Evolutionary conservation across 2,329 filamentous ascomycete genomes (phyloP).

Genomic region (Claviceps cyperi): DNA sequence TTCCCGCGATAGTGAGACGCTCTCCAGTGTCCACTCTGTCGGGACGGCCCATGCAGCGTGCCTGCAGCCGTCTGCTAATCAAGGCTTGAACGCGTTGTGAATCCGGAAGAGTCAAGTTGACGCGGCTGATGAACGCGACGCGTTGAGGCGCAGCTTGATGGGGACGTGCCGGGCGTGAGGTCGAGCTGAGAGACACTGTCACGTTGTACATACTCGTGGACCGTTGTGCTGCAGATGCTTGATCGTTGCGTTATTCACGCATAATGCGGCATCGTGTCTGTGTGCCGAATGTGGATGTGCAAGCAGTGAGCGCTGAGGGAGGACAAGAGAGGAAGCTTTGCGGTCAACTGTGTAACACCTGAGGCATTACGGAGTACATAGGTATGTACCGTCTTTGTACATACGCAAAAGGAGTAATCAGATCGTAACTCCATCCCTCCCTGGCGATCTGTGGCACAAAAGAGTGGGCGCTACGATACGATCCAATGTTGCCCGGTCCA

Average conservation of each 20-base stretch:
- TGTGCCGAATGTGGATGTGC: conserved; percentile 1
- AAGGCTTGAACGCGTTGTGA: neutral
- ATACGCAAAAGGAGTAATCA: neutral
- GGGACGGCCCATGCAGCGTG: neutral
- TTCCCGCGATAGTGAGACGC: neutral
- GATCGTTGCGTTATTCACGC: neutral
- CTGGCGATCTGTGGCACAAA: neutral
- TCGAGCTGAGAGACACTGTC: neutral
- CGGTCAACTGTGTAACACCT: neutral
- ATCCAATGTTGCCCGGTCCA: neutral
- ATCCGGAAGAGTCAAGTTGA: neutral
- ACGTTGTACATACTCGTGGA: neutral
- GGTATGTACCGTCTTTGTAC: too few relatives aligned
- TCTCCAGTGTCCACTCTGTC: neutral
- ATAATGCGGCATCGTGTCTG: conserved; percentile 1
- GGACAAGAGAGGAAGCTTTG: neutral
- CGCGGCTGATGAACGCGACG: neutral
- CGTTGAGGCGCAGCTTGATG: neutral
- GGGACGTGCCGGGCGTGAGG: neutral
- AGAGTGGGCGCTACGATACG: too few relatives aligned
- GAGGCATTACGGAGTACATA: neutral
- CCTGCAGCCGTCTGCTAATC: neutral
- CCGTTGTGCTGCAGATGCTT: neutral
- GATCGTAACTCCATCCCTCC: conserved; percentile 1
- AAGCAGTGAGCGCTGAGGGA: neutral